phyloP scores from a whole-genome alignment of 2,329 filamentous ascomycete species.

The Pseudopyricularia cyperi region DNA sequence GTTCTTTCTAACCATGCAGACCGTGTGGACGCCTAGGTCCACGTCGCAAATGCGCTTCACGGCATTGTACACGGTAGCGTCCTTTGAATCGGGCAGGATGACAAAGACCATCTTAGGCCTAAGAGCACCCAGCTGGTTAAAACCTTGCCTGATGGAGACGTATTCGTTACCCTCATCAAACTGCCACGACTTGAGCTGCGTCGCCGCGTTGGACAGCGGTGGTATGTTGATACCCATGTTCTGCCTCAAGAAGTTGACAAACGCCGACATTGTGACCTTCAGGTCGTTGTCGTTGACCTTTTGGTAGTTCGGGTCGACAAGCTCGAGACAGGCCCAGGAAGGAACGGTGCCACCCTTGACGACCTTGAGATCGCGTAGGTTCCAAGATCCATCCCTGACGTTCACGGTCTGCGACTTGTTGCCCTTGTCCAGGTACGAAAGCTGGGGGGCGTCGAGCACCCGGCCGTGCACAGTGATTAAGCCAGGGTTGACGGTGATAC shows the following conservation, averaged over 20 bases:
- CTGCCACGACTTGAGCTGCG: background rate
- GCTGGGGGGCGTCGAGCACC: constrained; percentile 44
- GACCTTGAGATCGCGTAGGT: constrained; percentile 48
- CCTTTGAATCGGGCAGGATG: constrained; percentile 37
- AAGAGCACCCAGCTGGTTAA: background rate
- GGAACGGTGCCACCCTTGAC: constrained; percentile 40
- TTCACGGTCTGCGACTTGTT: constrained; percentile 10
- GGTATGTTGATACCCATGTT: constrained; percentile 22
- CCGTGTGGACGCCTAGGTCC: constrained; percentile 52
- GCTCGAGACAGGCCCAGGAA: constrained; percentile 31
- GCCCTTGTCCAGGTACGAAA: constrained; percentile 38
- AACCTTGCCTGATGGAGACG: background rate
- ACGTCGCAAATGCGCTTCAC: constrained; percentile 60
- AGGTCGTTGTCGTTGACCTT: constrained; percentile 2
- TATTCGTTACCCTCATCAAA: constrained; percentile 7
- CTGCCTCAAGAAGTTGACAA: constrained; percentile 21
- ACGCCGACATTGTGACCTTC: constrained; percentile 15
- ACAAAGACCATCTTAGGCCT: constrained; percentile 32
- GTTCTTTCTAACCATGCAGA: constrained; percentile 41
- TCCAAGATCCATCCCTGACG: constrained; percentile 51
- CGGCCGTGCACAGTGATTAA: constrained; percentile 64
- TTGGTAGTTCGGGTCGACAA: background rate
- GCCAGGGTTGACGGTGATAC: constrained; percentile 43
- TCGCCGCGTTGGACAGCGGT: constrained; percentile 3
- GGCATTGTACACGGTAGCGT: constrained; percentile 41